Evolutionary conservation across 2,329 filamentous ascomycete species (phyloP).

Genomic region (Cladosporium sp.): DNA sequence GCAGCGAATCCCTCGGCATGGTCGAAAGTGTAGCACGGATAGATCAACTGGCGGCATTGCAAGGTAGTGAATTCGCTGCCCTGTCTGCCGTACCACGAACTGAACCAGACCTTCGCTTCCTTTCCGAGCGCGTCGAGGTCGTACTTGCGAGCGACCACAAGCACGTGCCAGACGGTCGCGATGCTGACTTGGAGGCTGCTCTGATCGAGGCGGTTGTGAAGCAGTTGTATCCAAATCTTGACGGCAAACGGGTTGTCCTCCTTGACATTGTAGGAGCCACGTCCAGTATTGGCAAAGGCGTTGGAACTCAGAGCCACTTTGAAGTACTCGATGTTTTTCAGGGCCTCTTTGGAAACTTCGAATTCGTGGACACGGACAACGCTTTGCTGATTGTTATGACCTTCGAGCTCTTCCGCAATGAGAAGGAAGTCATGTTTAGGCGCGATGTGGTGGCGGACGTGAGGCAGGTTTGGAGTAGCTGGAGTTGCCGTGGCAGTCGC

Average conservation of each 20-base stretch:
- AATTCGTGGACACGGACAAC: not conserved
- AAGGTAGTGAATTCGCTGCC: not conserved
- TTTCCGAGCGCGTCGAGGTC: slow-evolving; percentile 1
- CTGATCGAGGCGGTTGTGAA: slow-evolving; percentile 9
- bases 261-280: not conserved
- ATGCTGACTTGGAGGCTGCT: slow-evolving; percentile 1
- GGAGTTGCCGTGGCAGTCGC: not conserved
- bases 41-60: slow-evolving; percentile 16
- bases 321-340: not conserved
- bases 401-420: not conserved
- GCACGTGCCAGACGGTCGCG: slow-evolving; percentile 17
- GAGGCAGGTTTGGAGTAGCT: no score
- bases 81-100: slow-evolving; percentile 9
- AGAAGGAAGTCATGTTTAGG: not conserved
- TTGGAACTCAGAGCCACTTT: not conserved
- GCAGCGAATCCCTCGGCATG: slow-evolving; percentile 26
- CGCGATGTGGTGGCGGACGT: not conserved
- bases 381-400: not conserved
- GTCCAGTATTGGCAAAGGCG: not conserved
- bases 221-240: slow-evolving; percentile 16
- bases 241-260: not conserved
- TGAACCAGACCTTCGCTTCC: slow-evolving; percentile 16
- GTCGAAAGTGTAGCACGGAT: slow-evolving; percentile 30
- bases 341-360: not conserved
- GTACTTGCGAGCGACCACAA: slow-evolving; percentile 17